phyloP scores from a whole-genome alignment of 2,329 filamentous ascomycete species.

The Tolypocladium nubicola region DNA sequence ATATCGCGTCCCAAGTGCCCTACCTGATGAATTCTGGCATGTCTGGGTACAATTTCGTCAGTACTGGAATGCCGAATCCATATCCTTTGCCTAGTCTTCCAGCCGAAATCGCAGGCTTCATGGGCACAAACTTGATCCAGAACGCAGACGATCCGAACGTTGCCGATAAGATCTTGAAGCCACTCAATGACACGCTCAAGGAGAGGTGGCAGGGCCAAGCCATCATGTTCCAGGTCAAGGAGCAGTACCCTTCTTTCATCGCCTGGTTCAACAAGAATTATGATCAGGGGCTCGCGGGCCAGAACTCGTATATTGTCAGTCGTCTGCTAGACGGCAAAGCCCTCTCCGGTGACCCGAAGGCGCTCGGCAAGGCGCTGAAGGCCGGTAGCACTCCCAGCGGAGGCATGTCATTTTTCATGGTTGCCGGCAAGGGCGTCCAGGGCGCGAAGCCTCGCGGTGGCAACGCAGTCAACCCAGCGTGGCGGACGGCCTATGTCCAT shows the following conservation, averaged over 20 bases:
- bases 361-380: constrained; percentile 25
- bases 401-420: constrained; percentile 22
- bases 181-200: constrained; percentile 25
- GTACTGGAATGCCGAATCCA: constrained; percentile 19
- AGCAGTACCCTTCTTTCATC: constrained; percentile 22
- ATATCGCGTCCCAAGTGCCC: constrained; percentile 34
- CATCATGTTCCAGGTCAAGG: constrained; percentile 6
- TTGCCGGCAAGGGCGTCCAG: constrained; percentile 32
- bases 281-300: constrained; percentile 24
- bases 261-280: constrained; percentile 25
- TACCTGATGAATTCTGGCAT: constrained; percentile 38
- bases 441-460: constrained; percentile 31
- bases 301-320: constrained; percentile 27
- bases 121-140: constrained; percentile 21
- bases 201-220: constrained; percentile 21
- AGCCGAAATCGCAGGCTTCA: constrained; percentile 22
- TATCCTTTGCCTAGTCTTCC: constrained; percentile 22
- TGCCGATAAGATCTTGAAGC: constrained; percentile 18
- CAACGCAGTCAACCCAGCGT: constrained; percentile 38
- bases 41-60: constrained; percentile 35
- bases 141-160: constrained; percentile 19
- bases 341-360: constrained; percentile 22
- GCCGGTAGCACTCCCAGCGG: constrained; percentile 17
- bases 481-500: constrained; percentile 35
- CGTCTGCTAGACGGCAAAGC: constrained; percentile 28